Evolutionary conservation across 2,329 filamentous ascomycete species (phyloP), one percentile per base, ranked within the genome.

Genomic region (Colletotrichum navitas): DNA sequence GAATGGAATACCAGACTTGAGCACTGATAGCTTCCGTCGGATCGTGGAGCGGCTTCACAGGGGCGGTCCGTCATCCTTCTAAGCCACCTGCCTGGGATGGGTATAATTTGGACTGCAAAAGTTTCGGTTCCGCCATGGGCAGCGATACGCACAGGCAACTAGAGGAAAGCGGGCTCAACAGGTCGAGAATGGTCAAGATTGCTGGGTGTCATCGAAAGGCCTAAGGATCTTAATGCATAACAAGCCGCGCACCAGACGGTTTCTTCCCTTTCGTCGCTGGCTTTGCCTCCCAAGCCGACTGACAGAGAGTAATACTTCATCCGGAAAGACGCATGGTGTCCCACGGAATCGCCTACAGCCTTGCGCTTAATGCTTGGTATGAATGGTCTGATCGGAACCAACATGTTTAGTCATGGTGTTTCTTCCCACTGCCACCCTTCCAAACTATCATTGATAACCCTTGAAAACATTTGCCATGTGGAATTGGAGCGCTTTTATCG

Each of bases 1-100:
- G 39, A 83, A 76, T 0, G 85, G 85, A 49, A 87, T 77, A n/a
- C 58, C 77, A 1, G 82, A 77, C 34, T 80, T 79, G 36, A 86
- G 39, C 0, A 81, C 34, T 7, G 34, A 29, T 8, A 36, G 10
- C 34, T 36, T 10, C 11, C 34, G 8, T 11, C 34, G 34, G 34
- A 36, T 32, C 16, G 18, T 54, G 26, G 12, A 54, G 16, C 26
- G 26, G 51, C 26, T 21, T 21, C 26, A 54, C 14, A 5, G 16
- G 18, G 8, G 51, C 43, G 8, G 43, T 21, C 14, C 21, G 26
- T 32, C 26, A 21, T 32, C 24, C 18, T 54, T 11, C 26, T 29
- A 7, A 18, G 49, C 26, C 18, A 29, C 12, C 24, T 52, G 14
- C 49, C 49, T 26, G 7, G 8, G 2, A 11, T 8, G 26, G 14